Percentiles rank a stretch among this genome's conserved stretches.
phyloP scores from a whole-genome alignment of 768 basidiomycete species.

The Crepidotus variabilis region DNA sequence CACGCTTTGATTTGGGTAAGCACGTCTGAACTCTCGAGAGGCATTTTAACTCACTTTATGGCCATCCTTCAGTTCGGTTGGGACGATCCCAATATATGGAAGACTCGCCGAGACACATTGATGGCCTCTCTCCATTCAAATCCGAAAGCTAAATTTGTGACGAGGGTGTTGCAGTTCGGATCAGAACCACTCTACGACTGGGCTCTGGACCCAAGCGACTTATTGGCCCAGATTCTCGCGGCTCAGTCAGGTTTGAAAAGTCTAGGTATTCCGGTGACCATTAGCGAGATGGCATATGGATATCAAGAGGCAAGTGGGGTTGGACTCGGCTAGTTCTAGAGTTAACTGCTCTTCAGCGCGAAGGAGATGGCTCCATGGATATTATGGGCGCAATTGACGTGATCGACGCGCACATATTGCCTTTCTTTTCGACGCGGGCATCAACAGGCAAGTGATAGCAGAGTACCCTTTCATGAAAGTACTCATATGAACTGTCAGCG shows the following conservation, averaged over 20 bases:
- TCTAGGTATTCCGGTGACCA: constrained; percentile 63
- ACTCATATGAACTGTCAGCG: constrained; percentile 28
- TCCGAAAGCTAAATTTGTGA: constrained; percentile 60
- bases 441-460: constrained; percentile 54
- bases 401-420: constrained; percentile 68
- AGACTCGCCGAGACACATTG: constrained; percentile 47
- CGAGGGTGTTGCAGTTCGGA: constrained; percentile 65
- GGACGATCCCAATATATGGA: constrained; percentile 46
- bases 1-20: constrained; percentile 73
- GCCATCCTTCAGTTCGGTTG: constrained; percentile 43
- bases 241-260: constrained; percentile 46
- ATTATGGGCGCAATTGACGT: constrained; percentile 59
- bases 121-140: constrained; percentile 53
- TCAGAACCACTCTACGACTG: constrained; percentile 65
- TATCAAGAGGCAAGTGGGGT: constrained; percentile 37
- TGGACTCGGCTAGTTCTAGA: not conserved
- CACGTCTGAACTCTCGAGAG: not conserved
- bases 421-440: constrained; percentile 58
- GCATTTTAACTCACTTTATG: not conserved
- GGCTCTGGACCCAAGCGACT: constrained; percentile 43
- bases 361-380: constrained; percentile 44
- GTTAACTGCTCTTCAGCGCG: constrained; percentile 25
- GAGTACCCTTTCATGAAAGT: not conserved
- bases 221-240: constrained; percentile 46
- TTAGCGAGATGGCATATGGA: constrained; percentile 62